phyloP scores from a whole-genome alignment of 139 green algal genomes.

The Pseudopediastrum boryanum region DNA sequence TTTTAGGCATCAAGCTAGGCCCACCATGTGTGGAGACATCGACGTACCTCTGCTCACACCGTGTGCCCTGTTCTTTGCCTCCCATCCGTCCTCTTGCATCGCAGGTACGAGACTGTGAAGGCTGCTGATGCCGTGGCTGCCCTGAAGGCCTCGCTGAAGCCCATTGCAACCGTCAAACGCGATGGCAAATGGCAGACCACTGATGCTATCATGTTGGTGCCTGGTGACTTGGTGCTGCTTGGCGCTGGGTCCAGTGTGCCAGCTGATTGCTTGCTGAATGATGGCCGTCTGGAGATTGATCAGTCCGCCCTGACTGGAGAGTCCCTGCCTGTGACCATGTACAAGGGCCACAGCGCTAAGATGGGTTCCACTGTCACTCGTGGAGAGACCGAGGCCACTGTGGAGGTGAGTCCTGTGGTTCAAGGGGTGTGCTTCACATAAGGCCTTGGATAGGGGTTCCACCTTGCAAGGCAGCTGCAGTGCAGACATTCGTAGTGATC shows the following conservation, averaged over 20 bases:
- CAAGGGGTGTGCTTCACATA: too few relatives aligned
- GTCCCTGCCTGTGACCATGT: conserved; percentile 85
- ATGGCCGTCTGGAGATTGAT: conserved; percentile 61
- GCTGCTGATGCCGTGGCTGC: conserved; percentile 84
- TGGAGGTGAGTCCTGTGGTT: conserved; percentile 50
- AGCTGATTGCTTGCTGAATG: conserved; percentile 41
- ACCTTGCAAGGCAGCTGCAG: too few relatives aligned
- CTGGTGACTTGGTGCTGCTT: conserved; percentile 81
- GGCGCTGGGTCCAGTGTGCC: conserved; percentile 73
- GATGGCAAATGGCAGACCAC: conserved; percentile 75
- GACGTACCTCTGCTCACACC: too few relatives aligned
- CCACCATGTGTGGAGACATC: too few relatives aligned
- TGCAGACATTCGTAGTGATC: too few relatives aligned
- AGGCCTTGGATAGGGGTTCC: too few relatives aligned
- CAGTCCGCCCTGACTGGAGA: conserved; percentile 88
- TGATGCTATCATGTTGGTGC: conserved; percentile 71
- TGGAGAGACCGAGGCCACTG: conserved; percentile 75
- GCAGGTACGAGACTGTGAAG: conserved; percentile 77
- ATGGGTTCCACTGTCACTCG: conserved; percentile 84
- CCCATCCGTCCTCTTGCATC: too few relatives aligned
- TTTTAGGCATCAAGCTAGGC: too few relatives aligned
- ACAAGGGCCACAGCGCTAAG: conserved; percentile 73
- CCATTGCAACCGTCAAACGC: conserved; percentile 76
- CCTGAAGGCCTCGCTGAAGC: conserved; percentile 86
- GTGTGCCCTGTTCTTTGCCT: too few relatives aligned